Percentiles rank a stretch among this genome's conserved stretches.
Conservation (phyloP, 441 rosid genomes). For the Populus tomentosa region DNA sequence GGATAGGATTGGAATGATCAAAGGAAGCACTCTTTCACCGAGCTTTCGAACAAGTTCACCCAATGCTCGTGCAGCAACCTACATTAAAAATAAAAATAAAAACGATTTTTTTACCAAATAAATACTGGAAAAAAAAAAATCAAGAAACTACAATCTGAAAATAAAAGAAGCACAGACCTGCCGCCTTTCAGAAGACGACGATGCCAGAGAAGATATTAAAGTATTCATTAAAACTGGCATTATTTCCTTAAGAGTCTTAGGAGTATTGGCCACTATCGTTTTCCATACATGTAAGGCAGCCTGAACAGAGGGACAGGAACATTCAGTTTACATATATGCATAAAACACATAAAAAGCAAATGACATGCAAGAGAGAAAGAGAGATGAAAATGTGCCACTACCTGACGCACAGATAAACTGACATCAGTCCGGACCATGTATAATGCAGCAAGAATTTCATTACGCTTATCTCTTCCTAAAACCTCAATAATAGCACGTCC, state of each 20-base stretch:
- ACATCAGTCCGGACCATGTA: constrained; percentile 99
- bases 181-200: constrained; percentile 94
- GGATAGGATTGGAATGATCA: constrained; percentile 92
- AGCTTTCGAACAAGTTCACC: constrained; percentile 99
- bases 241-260: constrained; percentile 96
- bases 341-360: background rate
- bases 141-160: background rate
- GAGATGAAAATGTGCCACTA: constrained; percentile 32
- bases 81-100: constrained; percentile 7
- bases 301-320: constrained; percentile 34
- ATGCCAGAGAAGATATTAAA: constrained; percentile 89
- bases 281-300: constrained; percentile 99
- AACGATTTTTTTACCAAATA: background rate
- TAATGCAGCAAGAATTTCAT: constrained; percentile 96
- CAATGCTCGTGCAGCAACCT: constrained; percentile 97
- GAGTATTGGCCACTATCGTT: constrained; percentile 98
- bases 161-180: constrained; percentile 54
- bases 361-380: background rate
- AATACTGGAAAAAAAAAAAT: background rate
- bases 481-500: constrained; percentile 99
- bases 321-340: background rate
- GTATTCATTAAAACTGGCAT: constrained; percentile 98
- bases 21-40: constrained; percentile 99
- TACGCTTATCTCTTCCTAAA: constrained; percentile 92
- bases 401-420: constrained; percentile 98